phyloP scores from a whole-genome alignment of 768 basidiomycete genomes.

The Ramaria rubella region DNA sequence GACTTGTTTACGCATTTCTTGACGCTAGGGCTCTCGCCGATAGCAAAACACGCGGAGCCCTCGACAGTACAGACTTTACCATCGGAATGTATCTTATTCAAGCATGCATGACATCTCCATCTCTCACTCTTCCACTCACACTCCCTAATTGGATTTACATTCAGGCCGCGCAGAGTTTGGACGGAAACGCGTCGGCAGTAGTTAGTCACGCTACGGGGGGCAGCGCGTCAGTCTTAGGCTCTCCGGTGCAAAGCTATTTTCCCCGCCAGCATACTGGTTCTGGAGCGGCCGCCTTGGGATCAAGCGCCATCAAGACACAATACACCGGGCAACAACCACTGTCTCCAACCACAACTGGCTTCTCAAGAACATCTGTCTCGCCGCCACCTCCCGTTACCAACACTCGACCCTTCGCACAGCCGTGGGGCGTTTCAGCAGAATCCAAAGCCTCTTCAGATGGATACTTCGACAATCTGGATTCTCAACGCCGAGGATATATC shows the following conservation, averaged over 20 bases:
- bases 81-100: slow-evolving; percentile 97
- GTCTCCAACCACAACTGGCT: neutral
- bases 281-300: slow-evolving; percentile 10
- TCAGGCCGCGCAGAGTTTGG: slow-evolving; percentile 49
- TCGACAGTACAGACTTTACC: slow-evolving; percentile 88
- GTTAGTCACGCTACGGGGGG: slow-evolving; percentile 52
- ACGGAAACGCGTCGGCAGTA: slow-evolving; percentile 21
- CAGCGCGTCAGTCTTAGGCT: slow-evolving; percentile 53
- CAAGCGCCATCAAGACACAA: slow-evolving; percentile 48
- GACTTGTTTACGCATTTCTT: slow-evolving; percentile 33
- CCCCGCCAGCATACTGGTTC: slow-evolving; percentile 20
- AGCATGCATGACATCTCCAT: slow-evolving; percentile 74
- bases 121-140: slow-evolving; percentile 60
- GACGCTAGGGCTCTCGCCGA: slow-evolving; percentile 91
- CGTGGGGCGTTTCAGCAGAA: slow-evolving; percentile 77
- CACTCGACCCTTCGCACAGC: slow-evolving; percentile 7
- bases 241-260: slow-evolving; percentile 29
- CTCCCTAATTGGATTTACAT: slow-evolving; percentile 86
- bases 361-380: neutral
- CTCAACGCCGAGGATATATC: slow-evolving; percentile 66
- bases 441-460: slow-evolving; percentile 76
- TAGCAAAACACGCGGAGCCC: slow-evolving; percentile 81
- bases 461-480: slow-evolving; percentile 80
- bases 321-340: slow-evolving; percentile 51
- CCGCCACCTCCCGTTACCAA: slow-evolving; percentile 3